Evolutionary conservation across 139 green algal species (phyloP), one percentile per base, ranked within the genome.

Genomic region (Pedinophyceae sp.): DNA sequence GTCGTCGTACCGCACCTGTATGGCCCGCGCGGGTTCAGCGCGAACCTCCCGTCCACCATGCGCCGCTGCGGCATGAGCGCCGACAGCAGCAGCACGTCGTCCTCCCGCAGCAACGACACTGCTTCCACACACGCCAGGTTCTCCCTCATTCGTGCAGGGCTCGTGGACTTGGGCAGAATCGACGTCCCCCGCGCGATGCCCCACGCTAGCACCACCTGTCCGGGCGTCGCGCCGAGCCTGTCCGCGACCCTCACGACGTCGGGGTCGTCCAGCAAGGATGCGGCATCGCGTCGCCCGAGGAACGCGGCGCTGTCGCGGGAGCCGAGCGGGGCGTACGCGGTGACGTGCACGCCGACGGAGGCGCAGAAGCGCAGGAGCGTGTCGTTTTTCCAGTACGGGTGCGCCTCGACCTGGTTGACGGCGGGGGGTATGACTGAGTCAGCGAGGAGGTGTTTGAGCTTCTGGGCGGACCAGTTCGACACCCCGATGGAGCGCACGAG

Each of bases 321-420:
- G 7, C 87, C 89, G 30, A 96, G 71, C 0, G 89, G 85, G 2
- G 73, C 84, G 74, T 89, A 96, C 3, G 84, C 34, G 34, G 34
- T 43, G 34, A 43, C 34, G 34, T 43, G 34, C 10, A 43, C 13
- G 34, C 34, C 34, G 34, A 7, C 10, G 34, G 10, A 19, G 10
- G 7, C 10, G 62, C 74, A 85, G 28, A 53, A 86, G 13, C 54
- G 23, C 7, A 93, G 28, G n/a, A 95, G 64, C 2, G 63, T 60
- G 45, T 87, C 68, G 30, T 96, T 91, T 52, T 79, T 75, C 52
- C 66, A 89, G 69, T 88, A 92, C 4, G 89, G 89, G 71, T 95
- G 86, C 17, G 77, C 58, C 74, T 97, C 89, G 15, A 96, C 76
- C 69, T 96, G 83, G 25, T 54, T 52, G 4, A 27, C n/a, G 1